Evolutionary conservation across 2,329 filamentous ascomycete species (phyloP), one percentile per base, ranked within the genome.

Genomic region (Hypoxylon sp.): DNA sequence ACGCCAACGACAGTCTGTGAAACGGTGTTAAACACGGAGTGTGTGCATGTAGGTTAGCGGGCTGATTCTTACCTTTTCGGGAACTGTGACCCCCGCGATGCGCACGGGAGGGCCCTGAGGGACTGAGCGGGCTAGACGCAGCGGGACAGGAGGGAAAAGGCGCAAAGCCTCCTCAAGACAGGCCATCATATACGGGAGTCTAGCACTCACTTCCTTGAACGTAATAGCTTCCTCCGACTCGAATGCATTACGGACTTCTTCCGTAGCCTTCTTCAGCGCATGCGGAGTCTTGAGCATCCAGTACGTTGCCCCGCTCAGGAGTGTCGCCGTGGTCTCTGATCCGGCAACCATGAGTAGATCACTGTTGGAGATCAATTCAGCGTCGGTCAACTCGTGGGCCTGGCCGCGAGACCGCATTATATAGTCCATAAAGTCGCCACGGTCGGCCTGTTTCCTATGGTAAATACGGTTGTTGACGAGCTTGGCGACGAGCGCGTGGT

Each of bases 231-330:
- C 81, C 57, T 82, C 83, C 5, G 81, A 83, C 68, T 81, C 81
- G 72, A 87, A 82, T 2, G 82, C 84, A 10, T 83, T 82, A 25
- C 79, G 78, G 20, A 87, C 80, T 64, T 86, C 83, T 68, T 72
- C 66, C 4, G 68, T 71, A 8, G 64, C 70, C 27, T 30, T 73
- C 56, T 76, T 62, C 6, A 79, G 71, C 6, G 70, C 71, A 7
- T 75, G 53, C 0, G 79, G 79, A n/a, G 80, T 78, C n/a, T 70
- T 73, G 13, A 78, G 59, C 20, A 79, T 51, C 75, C 73, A 76
- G 27, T 73, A 76, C 4, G 74, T 77, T 30, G 67, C 48, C 6
- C 75, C 76, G 11, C 70, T 69, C 6, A 79, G 55, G 6, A 75
- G 58, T 1, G 75, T 77, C 1, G 78, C 74, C 4, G 77, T 79